These are phyloP conservation scores for Gymnopus androsaceus DNA, from an alignment of 1,284 basidiomycete species.

Conservation along the genomic window DNA sequence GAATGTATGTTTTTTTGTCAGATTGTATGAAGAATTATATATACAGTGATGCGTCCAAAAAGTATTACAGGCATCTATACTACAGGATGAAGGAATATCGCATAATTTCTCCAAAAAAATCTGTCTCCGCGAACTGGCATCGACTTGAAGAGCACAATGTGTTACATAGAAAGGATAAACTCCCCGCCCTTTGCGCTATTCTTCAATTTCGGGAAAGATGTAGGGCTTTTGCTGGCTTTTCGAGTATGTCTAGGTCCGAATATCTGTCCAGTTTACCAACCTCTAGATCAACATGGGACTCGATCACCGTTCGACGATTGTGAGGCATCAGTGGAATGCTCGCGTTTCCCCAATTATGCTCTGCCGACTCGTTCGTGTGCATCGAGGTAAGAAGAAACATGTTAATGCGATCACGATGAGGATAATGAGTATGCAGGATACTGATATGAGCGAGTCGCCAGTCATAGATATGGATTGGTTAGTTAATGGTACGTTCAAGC, in stretches of 20 bases:
- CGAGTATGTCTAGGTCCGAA: background rate
- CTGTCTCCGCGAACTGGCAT: too few species aligned
- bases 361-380: background rate
- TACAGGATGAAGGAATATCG: background rate
- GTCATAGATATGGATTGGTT: too few species aligned
- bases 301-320: background rate
- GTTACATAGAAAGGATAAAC: background rate
- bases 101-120: too few species aligned
- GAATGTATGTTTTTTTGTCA: background rate
- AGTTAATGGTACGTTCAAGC: background rate
- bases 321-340: background rate
- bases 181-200: background rate
- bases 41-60: background rate
- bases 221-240: background rate
- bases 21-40: background rate
- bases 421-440: background rate
- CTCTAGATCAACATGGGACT: background rate
- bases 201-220: background rate
- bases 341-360: background rate
- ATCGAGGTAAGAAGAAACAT: background rate
- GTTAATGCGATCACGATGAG: background rate
- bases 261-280: too few species aligned
- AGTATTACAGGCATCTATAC: background rate
- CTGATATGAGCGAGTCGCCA: background rate
- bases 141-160: background rate